Percentiles rank a stretch among this genome's conserved stretches.
These are phyloP conservation scores for Silene vulgaris DNA, from an alignment of 179 eudicot genomes.

Conservation along the genomic window DNA sequence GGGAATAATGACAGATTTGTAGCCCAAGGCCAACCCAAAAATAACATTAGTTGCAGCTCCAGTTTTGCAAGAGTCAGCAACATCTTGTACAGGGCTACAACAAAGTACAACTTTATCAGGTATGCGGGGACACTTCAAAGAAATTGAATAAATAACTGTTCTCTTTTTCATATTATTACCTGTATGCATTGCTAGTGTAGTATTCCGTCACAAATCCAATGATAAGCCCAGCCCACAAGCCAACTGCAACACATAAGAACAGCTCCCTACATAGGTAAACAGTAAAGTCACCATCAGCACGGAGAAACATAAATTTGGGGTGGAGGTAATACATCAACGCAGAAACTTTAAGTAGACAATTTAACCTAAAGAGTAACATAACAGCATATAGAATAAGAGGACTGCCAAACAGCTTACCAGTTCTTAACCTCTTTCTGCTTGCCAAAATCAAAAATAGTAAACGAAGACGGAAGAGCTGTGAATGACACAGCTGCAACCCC, in stretches of 20 bases:
- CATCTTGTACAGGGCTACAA: constrained; percentile 93
- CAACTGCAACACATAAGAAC: constrained; percentile 80
- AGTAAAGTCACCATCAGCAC: constrained; percentile 14
- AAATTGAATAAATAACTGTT: background rate
- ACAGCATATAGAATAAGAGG: background rate
- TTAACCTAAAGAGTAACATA: background rate
- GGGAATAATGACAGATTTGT: constrained; percentile 89
- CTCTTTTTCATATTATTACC: constrained; percentile 35
- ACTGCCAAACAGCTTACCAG: constrained; percentile 44
- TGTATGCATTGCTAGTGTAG: constrained; percentile 93
- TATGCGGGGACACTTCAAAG: background rate
- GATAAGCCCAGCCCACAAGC: constrained; percentile 95
- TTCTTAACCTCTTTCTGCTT: constrained; percentile 74
- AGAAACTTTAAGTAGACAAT: too few species aligned
- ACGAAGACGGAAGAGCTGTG: constrained; percentile 74
- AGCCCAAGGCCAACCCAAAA: constrained; percentile 89
- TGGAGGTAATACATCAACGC: background rate
- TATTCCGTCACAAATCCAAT: constrained; percentile 92
- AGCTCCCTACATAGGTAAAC: constrained; percentile 59
- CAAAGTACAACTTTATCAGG: constrained; percentile 7
- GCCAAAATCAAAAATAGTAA: constrained; percentile 84
- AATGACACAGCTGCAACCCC: constrained; percentile 46
- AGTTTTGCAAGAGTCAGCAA: constrained; percentile 95
- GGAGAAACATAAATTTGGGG: background rate
- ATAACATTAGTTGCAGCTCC: constrained; percentile 97